These are phyloP conservation scores for Naematelia encephala DNA, from an alignment of 768 basidiomycete species.

Conservation along the genomic window DNA sequence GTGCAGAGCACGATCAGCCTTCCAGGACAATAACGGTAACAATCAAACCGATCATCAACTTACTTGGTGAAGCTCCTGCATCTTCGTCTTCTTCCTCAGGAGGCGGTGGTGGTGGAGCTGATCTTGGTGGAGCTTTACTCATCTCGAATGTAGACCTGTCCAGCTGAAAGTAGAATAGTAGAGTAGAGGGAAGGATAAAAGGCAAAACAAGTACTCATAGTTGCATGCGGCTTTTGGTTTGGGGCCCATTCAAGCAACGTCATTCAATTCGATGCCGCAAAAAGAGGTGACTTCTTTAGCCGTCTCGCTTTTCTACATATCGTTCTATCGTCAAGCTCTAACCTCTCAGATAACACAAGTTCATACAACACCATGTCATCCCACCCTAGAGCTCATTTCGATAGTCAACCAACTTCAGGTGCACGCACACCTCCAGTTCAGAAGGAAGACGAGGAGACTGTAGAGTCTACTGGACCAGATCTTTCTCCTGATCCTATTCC, in stretches of 20 bases:
- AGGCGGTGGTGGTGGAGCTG: conserved; percentile 41
- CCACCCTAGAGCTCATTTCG: neutral
- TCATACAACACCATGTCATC: too few species aligned
- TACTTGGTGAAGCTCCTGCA: conserved; percentile 39
- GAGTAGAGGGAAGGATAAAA: neutral
- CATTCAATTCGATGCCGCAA: too few species aligned
- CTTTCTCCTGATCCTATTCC: neutral
- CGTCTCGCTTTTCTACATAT: too few species aligned
- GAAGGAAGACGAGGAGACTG: neutral
- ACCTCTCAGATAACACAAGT: too few species aligned
- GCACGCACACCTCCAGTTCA: neutral
- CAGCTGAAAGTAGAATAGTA: neutral
- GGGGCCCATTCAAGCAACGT: too few species aligned
- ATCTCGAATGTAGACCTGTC: neutral
- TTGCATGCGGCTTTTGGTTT: too few species aligned
- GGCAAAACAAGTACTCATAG: too few species aligned
- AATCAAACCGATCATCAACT: too few species aligned
- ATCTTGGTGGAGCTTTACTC: conserved; percentile 28
- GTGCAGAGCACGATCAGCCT: neutral
- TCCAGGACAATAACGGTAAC: neutral
- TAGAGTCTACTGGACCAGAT: neutral
- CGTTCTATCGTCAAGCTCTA: too few species aligned
- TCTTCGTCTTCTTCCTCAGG: conserved; percentile 27
- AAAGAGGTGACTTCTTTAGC: too few species aligned
- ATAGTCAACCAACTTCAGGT: neutral